Evolutionary conservation across 306 rosid genomes (phyloP).

Genomic region (Prunus salicina): DNA sequence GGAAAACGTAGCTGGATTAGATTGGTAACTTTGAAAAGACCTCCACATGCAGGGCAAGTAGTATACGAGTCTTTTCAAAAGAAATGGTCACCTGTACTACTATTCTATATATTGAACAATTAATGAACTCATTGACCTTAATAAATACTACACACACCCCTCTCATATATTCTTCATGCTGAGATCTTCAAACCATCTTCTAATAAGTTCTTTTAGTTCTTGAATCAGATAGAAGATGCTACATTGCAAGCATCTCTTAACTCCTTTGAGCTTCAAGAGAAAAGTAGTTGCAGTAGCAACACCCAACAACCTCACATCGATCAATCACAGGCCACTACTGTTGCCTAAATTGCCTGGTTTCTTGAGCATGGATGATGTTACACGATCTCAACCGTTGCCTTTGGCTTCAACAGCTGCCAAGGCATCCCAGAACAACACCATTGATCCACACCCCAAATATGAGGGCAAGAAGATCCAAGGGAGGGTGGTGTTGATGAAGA

Average conservation of each 20-base stretch:
- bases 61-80: background rate
- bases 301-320: background rate
- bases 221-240: too few species aligned
- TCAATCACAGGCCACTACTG: background rate
- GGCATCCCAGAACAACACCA: background rate
- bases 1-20: too few species aligned
- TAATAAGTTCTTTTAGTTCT: too few species aligned
- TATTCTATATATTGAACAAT: background rate
- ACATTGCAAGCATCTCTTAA: too few species aligned
- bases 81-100: too few species aligned
- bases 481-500: slow-evolving; percentile 66
- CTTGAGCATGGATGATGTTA: background rate
- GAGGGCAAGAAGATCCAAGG: slow-evolving; percentile 41
- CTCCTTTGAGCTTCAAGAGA: background rate
- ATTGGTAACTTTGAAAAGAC: too few species aligned
- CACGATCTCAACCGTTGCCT: background rate
- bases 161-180: background rate
- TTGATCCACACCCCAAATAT: background rate
- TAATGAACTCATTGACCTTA: background rate
- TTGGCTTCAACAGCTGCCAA: background rate
- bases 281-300: background rate
- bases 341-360: background rate
- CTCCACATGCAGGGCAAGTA: background rate
- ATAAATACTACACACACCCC: background rate
- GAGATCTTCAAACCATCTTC: background rate